Conservation (phyloP, 176 grass and related monocot species). For the Carex parvula region DNA sequence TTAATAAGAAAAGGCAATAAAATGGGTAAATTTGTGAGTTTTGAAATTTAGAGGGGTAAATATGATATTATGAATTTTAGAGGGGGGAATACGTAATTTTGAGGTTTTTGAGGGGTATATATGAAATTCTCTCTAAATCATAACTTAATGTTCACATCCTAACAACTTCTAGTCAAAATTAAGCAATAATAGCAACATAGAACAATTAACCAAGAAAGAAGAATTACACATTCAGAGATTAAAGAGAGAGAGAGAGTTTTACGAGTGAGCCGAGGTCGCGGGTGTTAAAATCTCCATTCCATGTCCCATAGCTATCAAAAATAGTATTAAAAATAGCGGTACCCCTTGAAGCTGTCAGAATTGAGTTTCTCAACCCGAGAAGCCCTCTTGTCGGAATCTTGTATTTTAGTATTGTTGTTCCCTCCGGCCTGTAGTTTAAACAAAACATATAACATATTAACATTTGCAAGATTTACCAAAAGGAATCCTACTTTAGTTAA, state of each 20-base stretch:
- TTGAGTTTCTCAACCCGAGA: constrained; percentile 82
- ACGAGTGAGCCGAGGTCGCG: constrained; percentile 92
- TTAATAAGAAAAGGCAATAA: too few species aligned
- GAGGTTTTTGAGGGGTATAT: too few species aligned
- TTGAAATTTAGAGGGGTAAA: too few species aligned
- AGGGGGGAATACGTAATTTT: too few species aligned
- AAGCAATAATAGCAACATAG: not conserved
- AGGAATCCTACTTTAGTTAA: not conserved
- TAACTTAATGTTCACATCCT: not conserved
- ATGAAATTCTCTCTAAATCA: too few species aligned
- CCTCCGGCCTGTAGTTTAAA: constrained; percentile 58
- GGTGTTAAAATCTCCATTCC: constrained; percentile 69
- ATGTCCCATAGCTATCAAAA: constrained; percentile 89
- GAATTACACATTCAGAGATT: constrained; percentile 22
- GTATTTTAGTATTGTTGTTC: constrained; percentile 81
- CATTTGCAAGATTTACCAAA: constrained; percentile 1
- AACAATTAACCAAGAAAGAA: constrained; percentile 17
- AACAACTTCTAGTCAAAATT: not conserved
- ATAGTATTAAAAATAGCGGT: constrained; percentile 81
- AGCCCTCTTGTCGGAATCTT: constrained; percentile 97
- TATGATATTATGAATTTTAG: too few species aligned
- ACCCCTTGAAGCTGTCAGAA: constrained; percentile 89
- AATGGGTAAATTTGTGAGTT: too few species aligned
- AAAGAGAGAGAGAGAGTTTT: not conserved
- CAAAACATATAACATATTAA: not conserved